These are phyloP conservation scores for Alternaria triticimaculans DNA, from an alignment of 2,329 filamentous ascomycete species.

Conservation along the genomic window DNA sequence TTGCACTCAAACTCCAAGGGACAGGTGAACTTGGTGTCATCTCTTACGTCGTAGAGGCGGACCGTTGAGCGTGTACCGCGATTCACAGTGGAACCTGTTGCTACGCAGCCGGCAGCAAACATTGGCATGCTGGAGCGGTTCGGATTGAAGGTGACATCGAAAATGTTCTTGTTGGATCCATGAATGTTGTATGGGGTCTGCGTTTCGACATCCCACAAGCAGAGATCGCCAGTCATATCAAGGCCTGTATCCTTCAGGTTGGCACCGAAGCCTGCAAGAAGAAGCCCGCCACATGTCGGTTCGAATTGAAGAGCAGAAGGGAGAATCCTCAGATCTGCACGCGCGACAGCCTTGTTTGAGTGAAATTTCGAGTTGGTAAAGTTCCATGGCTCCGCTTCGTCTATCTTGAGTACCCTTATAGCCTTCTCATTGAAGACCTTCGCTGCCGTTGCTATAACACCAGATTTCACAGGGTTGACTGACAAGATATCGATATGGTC, in stretches of 20 bases:
- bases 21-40: constrained; percentile 31
- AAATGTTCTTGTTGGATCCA: constrained; percentile 61
- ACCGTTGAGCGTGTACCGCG: constrained; percentile 58
- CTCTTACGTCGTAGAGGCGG: constrained; percentile 58
- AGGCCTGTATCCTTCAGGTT: constrained; percentile 42
- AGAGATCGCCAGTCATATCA: constrained; percentile 59
- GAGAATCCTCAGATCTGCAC: constrained; percentile 37
- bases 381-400: constrained; percentile 19
- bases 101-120: constrained; percentile 62
- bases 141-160: constrained; percentile 66
- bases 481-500: constrained; percentile 61
- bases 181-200: constrained; percentile 50
- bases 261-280: constrained; percentile 63
- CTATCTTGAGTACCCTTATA: constrained; percentile 40
- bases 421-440: constrained; percentile 42
- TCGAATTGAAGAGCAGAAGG: constrained; percentile 45
- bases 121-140: constrained; percentile 37
- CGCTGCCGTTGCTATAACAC: constrained; percentile 59
- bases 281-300: constrained; percentile 42
- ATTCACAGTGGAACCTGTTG: constrained; percentile 46
- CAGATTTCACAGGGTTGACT: constrained; percentile 40
- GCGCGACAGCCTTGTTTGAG: constrained; percentile 39
- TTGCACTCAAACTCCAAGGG: constrained; percentile 61
- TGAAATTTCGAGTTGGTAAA: constrained; percentile 23
- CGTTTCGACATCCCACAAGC: constrained; percentile 60